Evolutionary conservation across 2,329 filamentous ascomycete genomes (phyloP).

Genomic region (Shiraia sp.): DNA sequence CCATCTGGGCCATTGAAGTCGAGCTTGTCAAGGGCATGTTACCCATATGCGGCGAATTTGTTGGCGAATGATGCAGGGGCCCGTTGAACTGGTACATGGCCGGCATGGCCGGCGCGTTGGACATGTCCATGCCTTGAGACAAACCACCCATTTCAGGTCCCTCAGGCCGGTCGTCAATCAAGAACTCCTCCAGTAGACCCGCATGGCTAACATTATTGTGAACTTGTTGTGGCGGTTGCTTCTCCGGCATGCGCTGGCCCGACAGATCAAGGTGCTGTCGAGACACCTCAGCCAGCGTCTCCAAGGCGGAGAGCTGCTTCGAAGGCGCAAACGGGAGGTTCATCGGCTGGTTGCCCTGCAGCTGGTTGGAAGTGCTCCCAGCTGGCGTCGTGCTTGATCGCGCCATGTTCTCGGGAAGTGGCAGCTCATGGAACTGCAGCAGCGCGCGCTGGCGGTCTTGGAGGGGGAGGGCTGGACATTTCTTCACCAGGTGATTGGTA

Average conservation of each 20-base stretch:
- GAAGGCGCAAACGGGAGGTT: slow-evolving; percentile 49
- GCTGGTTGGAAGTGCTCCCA: slow-evolving; percentile 14
- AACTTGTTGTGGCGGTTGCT: slow-evolving; percentile 31
- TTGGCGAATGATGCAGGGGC: slow-evolving; percentile 42
- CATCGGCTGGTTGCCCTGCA: slow-evolving; percentile 37
- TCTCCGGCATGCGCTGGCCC: slow-evolving; percentile 47
- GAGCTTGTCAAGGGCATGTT: slow-evolving; percentile 33
- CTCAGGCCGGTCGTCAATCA: slow-evolving; percentile 44
- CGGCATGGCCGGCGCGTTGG: slow-evolving; percentile 38
- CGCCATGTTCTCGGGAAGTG: slow-evolving; percentile 48
- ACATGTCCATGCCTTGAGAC: slow-evolving; percentile 38
- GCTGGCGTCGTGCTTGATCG: slow-evolving; percentile 16
- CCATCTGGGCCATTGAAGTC: slow-evolving; percentile 39
- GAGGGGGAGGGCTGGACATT: slow-evolving; percentile 77
- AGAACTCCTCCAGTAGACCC: slow-evolving; percentile 41
- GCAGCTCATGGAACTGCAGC: slow-evolving; percentile 71
- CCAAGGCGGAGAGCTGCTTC: slow-evolving; percentile 76
- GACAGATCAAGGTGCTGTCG: slow-evolving; percentile 68
- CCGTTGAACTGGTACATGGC: slow-evolving; percentile 46
- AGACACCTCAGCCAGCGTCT: slow-evolving; percentile 86
- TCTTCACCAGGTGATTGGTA: slow-evolving; percentile 80
- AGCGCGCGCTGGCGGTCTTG: slow-evolving; percentile 76
- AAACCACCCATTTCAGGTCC: slow-evolving; percentile 24
- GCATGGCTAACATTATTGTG: slow-evolving; percentile 26
- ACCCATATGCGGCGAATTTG: slow-evolving; percentile 39